These are phyloP conservation scores for Incumbomyces lentus DNA, from an alignment of 2,329 filamentous ascomycete genomes.

Conservation along the genomic window DNA sequence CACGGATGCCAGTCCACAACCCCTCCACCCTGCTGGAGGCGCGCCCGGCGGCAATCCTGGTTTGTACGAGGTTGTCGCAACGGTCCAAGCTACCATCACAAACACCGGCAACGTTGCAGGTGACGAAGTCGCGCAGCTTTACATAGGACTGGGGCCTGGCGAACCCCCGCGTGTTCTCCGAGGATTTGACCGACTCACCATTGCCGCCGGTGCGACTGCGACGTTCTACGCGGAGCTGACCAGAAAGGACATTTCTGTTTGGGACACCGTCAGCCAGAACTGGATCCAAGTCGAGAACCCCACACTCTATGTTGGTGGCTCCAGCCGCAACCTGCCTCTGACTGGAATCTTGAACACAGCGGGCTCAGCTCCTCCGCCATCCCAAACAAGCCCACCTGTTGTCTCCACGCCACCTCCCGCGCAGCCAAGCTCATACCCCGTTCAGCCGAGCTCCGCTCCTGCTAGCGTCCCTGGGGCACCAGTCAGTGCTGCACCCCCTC, in stretches of 20 bases:
- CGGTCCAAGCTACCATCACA: conserved; percentile 39
- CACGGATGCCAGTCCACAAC: conserved; percentile 45
- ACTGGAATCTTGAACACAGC: conserved; percentile 26
- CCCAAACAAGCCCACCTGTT: too few relatives aligned
- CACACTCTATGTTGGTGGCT: conserved; percentile 50
- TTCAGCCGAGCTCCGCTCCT: too few relatives aligned
- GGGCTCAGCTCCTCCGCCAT: neutral
- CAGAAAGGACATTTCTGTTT: conserved; percentile 75
- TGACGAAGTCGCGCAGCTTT: conserved; percentile 49
- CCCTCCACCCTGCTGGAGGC: conserved; percentile 47
- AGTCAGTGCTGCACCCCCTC: too few relatives aligned
- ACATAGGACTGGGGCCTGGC: conserved; percentile 69
- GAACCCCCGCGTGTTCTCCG: conserved; percentile 60
- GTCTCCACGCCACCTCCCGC: neutral
- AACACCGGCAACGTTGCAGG: conserved; percentile 42
- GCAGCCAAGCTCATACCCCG: neutral
- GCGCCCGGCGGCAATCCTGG: conserved; percentile 50
- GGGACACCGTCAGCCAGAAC: conserved; percentile 70
- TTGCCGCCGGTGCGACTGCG: conserved; percentile 57
- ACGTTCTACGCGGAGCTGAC: conserved; percentile 61
- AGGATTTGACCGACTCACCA: conserved; percentile 66
- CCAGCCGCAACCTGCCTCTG: conserved; percentile 47
- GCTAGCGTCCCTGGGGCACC: too few relatives aligned
- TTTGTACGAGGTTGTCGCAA: conserved; percentile 42
- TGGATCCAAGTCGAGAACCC: conserved; percentile 57